phyloP scores from a whole-genome alignment of 257 asterid species.

The Leptodermis oblonga region DNA sequence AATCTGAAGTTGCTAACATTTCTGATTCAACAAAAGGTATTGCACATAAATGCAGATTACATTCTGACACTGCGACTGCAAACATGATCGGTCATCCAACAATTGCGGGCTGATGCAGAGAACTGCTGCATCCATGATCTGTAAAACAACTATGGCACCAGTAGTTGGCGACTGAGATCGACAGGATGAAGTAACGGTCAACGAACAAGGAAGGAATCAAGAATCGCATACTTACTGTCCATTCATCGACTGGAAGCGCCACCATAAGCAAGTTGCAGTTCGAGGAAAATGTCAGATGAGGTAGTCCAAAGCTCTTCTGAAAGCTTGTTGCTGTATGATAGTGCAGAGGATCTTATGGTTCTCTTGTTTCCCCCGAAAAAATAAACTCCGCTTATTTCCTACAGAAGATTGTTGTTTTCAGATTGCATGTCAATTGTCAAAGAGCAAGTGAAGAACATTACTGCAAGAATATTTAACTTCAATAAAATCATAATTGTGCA shows the following conservation, averaged over 20 bases:
- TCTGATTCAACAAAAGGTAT: no score
- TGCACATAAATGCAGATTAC: neutral
- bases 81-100: neutral
- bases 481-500: neutral
- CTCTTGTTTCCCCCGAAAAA: slow-evolving; percentile 77
- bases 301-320: slow-evolving; percentile 68
- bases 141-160: neutral
- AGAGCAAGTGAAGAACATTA: neutral
- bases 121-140: neutral
- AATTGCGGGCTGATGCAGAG: neutral
- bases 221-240: neutral
- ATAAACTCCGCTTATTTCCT: slow-evolving; percentile 82
- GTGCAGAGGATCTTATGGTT: slow-evolving; percentile 50
- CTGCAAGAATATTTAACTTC: no score
- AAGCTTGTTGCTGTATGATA: slow-evolving; percentile 54
- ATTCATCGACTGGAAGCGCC: neutral
- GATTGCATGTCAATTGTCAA: neutral
- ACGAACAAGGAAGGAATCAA: neutral
- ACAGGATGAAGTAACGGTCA: no score
- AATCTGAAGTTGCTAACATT: neutral
- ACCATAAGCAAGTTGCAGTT: slow-evolving; percentile 34
- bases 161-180: no score
- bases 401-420: slow-evolving; percentile 10
- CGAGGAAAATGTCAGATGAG: slow-evolving; percentile 51
- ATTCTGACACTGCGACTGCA: neutral